Conservation (phyloP, 768 basidiomycete genomes). For the Serendipita sp. region DNA sequence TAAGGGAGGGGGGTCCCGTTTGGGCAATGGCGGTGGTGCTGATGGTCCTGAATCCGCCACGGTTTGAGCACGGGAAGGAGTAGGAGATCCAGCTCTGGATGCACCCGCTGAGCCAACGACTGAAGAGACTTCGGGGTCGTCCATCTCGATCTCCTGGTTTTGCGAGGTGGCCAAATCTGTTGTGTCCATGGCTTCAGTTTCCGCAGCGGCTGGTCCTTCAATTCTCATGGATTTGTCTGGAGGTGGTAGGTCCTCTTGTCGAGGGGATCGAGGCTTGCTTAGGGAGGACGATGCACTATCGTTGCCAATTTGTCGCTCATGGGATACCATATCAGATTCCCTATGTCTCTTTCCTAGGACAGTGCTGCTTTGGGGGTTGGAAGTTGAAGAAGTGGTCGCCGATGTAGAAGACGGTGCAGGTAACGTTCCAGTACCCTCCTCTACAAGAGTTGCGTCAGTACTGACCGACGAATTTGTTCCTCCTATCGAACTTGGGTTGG, state of each 20-base stretch:
- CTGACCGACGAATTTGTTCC: conserved; percentile 47
- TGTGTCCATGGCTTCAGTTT: neutral
- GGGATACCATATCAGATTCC: conserved; percentile 19
- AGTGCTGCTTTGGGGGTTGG: conserved; percentile 13
- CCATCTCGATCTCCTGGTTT: neutral
- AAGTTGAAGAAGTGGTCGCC: neutral
- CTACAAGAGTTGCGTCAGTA: conserved; percentile 77
- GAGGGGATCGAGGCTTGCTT: neutral
- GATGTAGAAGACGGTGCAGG: neutral
- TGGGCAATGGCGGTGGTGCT: neutral
- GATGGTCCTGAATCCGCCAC: neutral
- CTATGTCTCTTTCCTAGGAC: conserved; percentile 58
- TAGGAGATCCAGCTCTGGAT: neutral
- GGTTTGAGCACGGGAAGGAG: neutral
- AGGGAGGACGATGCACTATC: neutral
- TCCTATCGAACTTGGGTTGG: conserved; percentile 52
- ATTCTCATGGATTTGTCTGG: neutral
- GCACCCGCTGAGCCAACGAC: neutral
- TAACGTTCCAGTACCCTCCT: conserved; percentile 32
- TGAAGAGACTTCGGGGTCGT: neutral
- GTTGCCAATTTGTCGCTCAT: neutral
- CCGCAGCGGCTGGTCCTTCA: neutral
- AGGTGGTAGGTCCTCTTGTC: neutral
- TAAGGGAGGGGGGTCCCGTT: conserved; percentile 36
- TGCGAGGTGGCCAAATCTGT: neutral